Evolutionary conservation across 2,329 filamentous ascomycete species (phyloP), one percentile per base, ranked within the genome.

Genomic region (Penicillium sp.): DNA sequence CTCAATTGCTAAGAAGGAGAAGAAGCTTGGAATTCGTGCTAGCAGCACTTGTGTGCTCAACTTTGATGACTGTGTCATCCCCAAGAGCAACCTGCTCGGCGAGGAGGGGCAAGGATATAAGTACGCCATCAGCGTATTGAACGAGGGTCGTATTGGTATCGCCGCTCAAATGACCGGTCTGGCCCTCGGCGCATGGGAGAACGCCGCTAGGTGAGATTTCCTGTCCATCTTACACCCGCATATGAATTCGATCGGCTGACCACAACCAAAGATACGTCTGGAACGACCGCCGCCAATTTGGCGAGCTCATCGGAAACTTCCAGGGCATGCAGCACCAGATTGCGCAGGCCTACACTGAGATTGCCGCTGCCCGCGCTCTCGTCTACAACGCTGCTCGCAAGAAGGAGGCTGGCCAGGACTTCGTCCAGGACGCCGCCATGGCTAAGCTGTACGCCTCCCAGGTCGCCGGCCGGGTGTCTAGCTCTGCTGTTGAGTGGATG

Each of bases 301-400:
- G 93, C 59, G 79, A 88, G 66, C 80, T 95, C 48, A 84, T 98
- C 53, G 93, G 93, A 64, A 87, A 94, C 69, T 98, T 98, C 80
- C 93, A 98, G 74, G 90, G 89, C 63, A 97, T 98, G 93, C 91
- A 97, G 75, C 90, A 96, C 76, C 93, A 98, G 75, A 85, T 98
- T 56, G 93, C 93, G 2, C 93, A 98, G 73, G 85, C 89, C 1
- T 97, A 91, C 75, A 88, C 86, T 22, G 93, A 98, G 69, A 96
- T 98, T 65, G 77, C 83, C 49, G 93, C 93, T 28, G 93, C 93
- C 0, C 83, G 93, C 44, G 88, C 89, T 8, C 78, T 98, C 21
- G 89, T 98, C 48, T 98, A 87, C 79, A 98, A 97, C 64, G 93
- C 93, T 3, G 85, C 93, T 1, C 83, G 93, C 64, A 96, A 95